Percentiles rank a stretch among this genome's conserved stretches.
These are phyloP conservation scores for Stephanodiscus triporus DNA, from an alignment of 108 stramenopile species.

Conservation along the genomic window DNA sequence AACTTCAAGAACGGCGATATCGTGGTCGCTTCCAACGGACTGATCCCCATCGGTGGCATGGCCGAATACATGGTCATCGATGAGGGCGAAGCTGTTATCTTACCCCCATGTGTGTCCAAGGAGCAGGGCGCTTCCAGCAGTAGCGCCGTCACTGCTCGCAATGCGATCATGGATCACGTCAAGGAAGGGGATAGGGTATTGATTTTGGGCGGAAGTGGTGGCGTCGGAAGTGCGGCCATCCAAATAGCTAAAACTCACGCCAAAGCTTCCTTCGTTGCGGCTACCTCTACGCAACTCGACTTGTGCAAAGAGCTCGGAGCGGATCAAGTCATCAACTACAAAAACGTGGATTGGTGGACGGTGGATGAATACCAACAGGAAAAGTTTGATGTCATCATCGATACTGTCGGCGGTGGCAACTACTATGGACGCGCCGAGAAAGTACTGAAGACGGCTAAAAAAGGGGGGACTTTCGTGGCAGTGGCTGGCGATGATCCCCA, in stretches of 20 bases:
- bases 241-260: conserved; percentile 28
- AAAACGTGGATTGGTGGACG: conserved; percentile 11
- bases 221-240: conserved; percentile 32
- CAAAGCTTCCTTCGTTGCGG: conserved; percentile 22
- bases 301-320: conserved; percentile 36
- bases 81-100: conserved; percentile 4
- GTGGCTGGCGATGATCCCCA: conserved; percentile 15
- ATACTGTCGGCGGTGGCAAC: conserved; percentile 25
- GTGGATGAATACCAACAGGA: conserved; percentile 18
- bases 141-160: conserved; percentile 13
- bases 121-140: conserved; percentile 26
- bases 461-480: conserved; percentile 21
- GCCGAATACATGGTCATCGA: conserved; percentile 23
- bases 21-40: conserved; percentile 25
- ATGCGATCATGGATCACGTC: conserved; percentile 13
- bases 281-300: conserved; percentile 31
- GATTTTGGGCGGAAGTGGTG: conserved; percentile 47
- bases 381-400: conserved; percentile 33
- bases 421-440: conserved; percentile 7
- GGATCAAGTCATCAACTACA: conserved; percentile 44
- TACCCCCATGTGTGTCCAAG: conserved; percentile 6
- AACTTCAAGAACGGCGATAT: conserved; percentile 19
- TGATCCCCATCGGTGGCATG: conserved; percentile 22
- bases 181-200: conserved; percentile 26
- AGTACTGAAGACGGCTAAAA: conserved; percentile 16